Evolutionary conservation across 257 asterid species (phyloP), one percentile per base, ranked within the genome.

Genomic region (Solanum chilense): DNA sequence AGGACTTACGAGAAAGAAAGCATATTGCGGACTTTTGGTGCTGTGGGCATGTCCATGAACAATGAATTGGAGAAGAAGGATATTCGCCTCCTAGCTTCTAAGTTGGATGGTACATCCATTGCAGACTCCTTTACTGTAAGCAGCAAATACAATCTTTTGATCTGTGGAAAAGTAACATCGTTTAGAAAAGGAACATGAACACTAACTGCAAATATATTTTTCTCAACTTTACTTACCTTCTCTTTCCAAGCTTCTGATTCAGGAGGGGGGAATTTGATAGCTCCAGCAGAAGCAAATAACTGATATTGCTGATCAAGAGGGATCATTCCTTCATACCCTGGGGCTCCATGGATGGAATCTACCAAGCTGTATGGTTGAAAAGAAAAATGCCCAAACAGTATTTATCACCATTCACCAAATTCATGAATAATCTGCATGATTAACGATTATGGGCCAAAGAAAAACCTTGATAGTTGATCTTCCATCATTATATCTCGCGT

Each of bases 1-100:
- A 84, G 39, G 76, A 95, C 99, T 96, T 92, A 97, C 99, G 98
- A 95, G 97, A 97, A 97, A 29, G 99, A 94, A 73, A 97, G 94
- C 99, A 97, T 97, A 88, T 97, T 97, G 89, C 99, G 99, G 87
- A 97, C 99, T 95, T 95, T 97, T 85, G 99, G 99, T 86, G 99
- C 98, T 18, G 93, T 39, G 83, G 99, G 99, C 99, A 97, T 97
- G 82, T 97, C 98, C 99, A 97, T 97, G 88, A 97, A 97, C 94
- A 97, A 90, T 86, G 99, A 97, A 91, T 97, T 97, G 42, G 99
- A 96, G 93, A 96, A 97, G 91, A 97, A 97, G 71, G 99, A 94
- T 69, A 97, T 97, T 83, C 99, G 98, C 90, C 99, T 95, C 90
- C 99, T 92, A 89, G 99, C 99, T 91, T 97, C 99, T 87, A 97